These are phyloP conservation scores for Beauveria bassiana DNA, from an alignment of 2,329 filamentous ascomycete genomes.

Conservation along the genomic window DNA sequence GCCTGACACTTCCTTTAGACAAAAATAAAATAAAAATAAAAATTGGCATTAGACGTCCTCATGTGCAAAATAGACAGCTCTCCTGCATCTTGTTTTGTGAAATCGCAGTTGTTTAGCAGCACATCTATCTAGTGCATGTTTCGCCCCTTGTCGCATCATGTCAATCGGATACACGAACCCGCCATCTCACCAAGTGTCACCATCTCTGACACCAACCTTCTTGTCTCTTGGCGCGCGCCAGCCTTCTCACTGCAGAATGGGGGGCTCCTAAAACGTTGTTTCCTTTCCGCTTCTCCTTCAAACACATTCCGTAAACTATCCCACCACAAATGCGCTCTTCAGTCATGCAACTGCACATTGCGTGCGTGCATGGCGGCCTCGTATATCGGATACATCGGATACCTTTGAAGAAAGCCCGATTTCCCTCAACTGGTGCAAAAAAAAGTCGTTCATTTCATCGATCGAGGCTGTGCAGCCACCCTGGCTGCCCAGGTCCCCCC, in stretches of 20 bases:
- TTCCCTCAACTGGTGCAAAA: neutral
- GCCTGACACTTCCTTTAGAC: neutral
- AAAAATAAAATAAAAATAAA: neutral
- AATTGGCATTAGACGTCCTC: neutral
- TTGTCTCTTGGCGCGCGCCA: too few species aligned
- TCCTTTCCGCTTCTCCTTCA: too few species aligned
- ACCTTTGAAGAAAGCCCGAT: too few species aligned
- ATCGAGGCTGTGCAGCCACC: slow-evolving; percentile 6
- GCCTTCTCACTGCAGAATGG: too few species aligned
- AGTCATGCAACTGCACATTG: neutral
- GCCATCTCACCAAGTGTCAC: too few species aligned
- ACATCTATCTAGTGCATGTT: neutral
- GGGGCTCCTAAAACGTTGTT: too few species aligned
- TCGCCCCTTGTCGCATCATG: slow-evolving; percentile 6
- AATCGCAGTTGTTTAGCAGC: neutral
- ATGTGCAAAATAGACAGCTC: too few species aligned
- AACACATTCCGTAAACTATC: too few species aligned
- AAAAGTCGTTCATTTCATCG: slow-evolving; percentile 1
- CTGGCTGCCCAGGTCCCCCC: neutral
- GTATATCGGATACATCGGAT: too few species aligned
- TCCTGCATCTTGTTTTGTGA: neutral
- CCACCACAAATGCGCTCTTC: neutral
- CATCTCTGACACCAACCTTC: too few species aligned
- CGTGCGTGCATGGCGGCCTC: too few species aligned
- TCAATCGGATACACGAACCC: neutral